Conservation (phyloP, 148 eudicot species). For the Rhododendron ferrugineum region DNA sequence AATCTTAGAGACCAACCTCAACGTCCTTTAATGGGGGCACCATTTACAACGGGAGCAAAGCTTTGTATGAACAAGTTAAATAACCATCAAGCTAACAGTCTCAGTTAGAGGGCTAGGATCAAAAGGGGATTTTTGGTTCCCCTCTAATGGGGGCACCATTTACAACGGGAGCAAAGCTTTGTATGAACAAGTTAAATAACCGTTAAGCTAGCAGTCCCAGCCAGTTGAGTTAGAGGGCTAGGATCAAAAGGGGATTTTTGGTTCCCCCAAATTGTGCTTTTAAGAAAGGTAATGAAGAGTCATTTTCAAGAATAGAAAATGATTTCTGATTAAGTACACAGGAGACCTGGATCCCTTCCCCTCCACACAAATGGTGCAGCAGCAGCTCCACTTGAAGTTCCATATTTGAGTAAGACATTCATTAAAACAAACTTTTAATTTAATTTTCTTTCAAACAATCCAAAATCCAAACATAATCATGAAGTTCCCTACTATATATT, state of each 20-base stretch:
- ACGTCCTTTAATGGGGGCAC: too few relatives aligned
- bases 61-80: background rate
- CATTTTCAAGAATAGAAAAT: constrained; percentile 18
- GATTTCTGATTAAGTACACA: background rate
- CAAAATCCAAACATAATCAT: background rate
- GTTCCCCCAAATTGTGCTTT: constrained; percentile 3
- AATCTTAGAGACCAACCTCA: too few relatives aligned
- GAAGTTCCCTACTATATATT: too few relatives aligned
- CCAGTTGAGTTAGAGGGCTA: background rate
- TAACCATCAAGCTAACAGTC: background rate
- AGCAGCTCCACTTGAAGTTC: background rate
- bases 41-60: too few relatives aligned
- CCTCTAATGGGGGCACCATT: too few relatives aligned
- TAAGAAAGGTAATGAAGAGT: constrained; percentile 11
- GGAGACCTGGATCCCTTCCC: constrained; percentile 10
- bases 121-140: too few relatives aligned
- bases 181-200: background rate
- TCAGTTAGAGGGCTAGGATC: background rate
- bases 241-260: constrained; percentile 21
- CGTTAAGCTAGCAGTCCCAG: background rate
- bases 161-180: too few relatives aligned
- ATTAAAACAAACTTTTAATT: background rate
- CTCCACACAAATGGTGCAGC: constrained; percentile 7
- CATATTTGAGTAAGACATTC: background rate
- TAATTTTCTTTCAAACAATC: background rate